These are phyloP conservation scores for Zygoascus flipseniorum DNA, from an alignment of 805 yeast genomes.

Conservation along the genomic window DNA sequence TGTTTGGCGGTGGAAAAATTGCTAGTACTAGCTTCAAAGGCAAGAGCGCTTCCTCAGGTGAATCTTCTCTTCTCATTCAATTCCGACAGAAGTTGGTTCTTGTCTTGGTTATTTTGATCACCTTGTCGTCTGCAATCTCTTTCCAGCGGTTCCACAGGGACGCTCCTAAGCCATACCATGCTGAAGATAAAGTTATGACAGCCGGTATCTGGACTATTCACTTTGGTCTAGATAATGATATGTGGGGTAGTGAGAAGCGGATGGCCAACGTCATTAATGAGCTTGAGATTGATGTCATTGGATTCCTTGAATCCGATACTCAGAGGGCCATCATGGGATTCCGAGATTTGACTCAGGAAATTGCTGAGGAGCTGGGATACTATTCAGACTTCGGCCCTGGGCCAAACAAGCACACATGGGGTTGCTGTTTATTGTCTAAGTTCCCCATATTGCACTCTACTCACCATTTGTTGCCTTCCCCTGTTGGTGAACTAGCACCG, in stretches of 20 bases:
- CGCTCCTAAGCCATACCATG: conserved; percentile 61
- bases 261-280: conserved; percentile 79
- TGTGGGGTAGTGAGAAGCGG: conserved; percentile 94
- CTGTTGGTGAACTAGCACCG: conserved; percentile 97
- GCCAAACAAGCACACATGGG: conserved; percentile 98
- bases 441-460: conserved; percentile 88
- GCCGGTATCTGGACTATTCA: conserved; percentile 99
- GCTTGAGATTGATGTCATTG: conserved; percentile 84
- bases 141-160: conserved; percentile 48
- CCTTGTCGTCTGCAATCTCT: conserved; percentile 44
- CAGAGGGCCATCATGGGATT: conserved; percentile 92
- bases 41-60: conserved; percentile 12
- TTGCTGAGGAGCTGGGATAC: conserved; percentile 90
- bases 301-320: conserved; percentile 86
- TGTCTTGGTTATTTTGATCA: conserved; percentile 32
- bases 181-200: conserved; percentile 62
- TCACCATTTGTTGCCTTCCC: conserved; percentile 89
- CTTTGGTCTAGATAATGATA: conserved; percentile 92
- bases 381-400: conserved; percentile 97
- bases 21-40: neutral
- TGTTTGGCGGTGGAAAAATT: conserved; percentile 21
- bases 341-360: conserved; percentile 82
- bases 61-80: conserved; percentile 16
- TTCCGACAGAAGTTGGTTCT: conserved; percentile 19
- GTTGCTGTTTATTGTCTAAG: conserved; percentile 82